Conservation (phyloP, 2,329 filamentous ascomycete species). For the Alternaria solani region DNA sequence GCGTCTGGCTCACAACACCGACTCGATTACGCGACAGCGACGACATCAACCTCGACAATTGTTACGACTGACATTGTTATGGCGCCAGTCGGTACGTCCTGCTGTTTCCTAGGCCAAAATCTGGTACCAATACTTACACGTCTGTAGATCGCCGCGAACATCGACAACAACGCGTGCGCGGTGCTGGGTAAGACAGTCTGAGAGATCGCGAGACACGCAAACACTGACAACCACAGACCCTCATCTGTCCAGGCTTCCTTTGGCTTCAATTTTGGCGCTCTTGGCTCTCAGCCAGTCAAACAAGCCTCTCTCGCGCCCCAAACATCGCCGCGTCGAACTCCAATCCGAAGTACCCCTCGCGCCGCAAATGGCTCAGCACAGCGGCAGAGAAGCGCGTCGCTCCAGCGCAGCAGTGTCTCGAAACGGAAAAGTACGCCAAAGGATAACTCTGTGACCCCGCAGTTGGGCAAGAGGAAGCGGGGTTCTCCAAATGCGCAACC, state of each 20-base stretch:
- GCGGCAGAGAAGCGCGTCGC: conserved; percentile 41
- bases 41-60: conserved; percentile 18
- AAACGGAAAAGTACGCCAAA: conserved; percentile 29
- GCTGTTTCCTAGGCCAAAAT: neutral
- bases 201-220: neutral
- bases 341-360: conserved; percentile 31
- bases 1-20: conserved; percentile 34
- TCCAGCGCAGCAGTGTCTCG: conserved; percentile 32
- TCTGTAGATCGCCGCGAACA: conserved; percentile 61
- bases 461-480: conserved; percentile 47
- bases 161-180: conserved; percentile 65
- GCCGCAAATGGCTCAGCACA: conserved; percentile 32
- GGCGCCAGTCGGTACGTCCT: conserved; percentile 44
- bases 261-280: conserved; percentile 52
- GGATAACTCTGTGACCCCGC: conserved; percentile 35
- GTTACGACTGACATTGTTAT: conserved; percentile 34
- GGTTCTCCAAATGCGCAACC: conserved; percentile 28
- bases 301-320: conserved; percentile 38
- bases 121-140: conserved; percentile 11
- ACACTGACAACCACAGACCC: conserved; percentile 50
- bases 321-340: conserved; percentile 36
- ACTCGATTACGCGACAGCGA: conserved; percentile 26
- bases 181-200: conserved; percentile 60
- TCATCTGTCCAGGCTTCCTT: conserved; percentile 60
- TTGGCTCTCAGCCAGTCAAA: conserved; percentile 33